These are phyloP conservation scores for Gremmenia infestans DNA, from an alignment of 2,329 filamentous ascomycete genomes.

Conservation along the genomic window DNA sequence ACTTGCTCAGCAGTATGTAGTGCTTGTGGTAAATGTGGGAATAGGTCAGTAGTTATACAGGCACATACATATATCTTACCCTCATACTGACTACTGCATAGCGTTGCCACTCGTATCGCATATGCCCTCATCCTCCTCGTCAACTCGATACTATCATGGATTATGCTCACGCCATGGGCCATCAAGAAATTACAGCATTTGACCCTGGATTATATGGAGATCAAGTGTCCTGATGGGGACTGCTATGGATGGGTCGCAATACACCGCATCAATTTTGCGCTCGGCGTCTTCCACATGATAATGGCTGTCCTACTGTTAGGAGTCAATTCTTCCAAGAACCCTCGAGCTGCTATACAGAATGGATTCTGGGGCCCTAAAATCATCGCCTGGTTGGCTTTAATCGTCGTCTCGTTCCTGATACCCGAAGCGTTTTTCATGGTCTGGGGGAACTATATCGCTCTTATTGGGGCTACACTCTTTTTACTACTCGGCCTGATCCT, in stretches of 20 bases:
- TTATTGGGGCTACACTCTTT: conserved; percentile 87
- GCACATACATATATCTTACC: not conserved
- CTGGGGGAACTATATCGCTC: conserved; percentile 91
- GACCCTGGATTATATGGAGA: conserved; percentile 92
- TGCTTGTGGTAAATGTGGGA: conserved; percentile 93
- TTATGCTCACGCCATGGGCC: conserved; percentile 98
- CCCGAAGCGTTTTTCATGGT: conserved; percentile 92
- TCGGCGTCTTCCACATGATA: conserved; percentile 88
- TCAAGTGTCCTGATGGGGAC: conserved; percentile 82
- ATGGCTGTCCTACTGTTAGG: conserved; percentile 81
- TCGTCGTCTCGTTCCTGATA: conserved; percentile 91
- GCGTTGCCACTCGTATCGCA: conserved; percentile 93
- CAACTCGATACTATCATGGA: conserved; percentile 96
- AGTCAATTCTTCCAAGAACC: conserved; percentile 80
- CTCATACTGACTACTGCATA: conserved; percentile 34
- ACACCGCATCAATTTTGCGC: conserved; percentile 95
- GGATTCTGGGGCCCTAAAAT: conserved; percentile 99
- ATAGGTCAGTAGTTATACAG: conserved; percentile 56
- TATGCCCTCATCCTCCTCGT: conserved; percentile 91
- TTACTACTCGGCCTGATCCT: conserved; percentile 87
- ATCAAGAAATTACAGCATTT: conserved; percentile 91
- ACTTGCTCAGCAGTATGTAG: conserved; percentile 95
- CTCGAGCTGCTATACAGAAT: conserved; percentile 85
- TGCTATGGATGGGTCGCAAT: conserved; percentile 96
- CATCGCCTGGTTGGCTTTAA: conserved; percentile 77